A percentile compares a stretch with the other conserved stretches of the same genome.
Conservation (phyloP, 495 filamentous ascomycete species). For the Xylaria intraflava region DNA sequence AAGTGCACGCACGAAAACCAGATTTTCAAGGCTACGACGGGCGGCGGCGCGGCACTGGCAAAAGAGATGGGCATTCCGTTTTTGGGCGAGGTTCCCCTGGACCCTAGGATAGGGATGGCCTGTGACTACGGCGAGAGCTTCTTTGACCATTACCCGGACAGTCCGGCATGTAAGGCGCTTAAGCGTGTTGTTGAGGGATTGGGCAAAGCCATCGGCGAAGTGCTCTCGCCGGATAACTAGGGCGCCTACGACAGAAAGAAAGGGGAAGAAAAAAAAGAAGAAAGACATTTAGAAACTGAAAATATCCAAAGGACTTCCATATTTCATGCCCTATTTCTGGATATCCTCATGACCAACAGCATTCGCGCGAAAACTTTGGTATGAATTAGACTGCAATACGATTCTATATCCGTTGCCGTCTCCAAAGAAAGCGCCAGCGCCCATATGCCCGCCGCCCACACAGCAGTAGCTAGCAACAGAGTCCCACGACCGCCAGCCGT, state of each 20-base stretch:
- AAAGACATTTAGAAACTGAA: neutral
- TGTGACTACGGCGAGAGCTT: constrained; percentile 98
- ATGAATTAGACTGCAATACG: neutral
- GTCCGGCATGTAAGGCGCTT: constrained; percentile 74
- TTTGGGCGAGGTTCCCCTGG: constrained; percentile 84
- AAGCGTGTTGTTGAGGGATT: constrained; percentile 67
- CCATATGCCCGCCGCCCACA: neutral
- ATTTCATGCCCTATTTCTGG: neutral
- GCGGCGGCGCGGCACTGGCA: constrained; percentile 72
- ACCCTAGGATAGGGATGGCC: constrained; percentile 90
- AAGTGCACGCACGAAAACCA: constrained; percentile 74
- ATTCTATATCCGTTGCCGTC: neutral
- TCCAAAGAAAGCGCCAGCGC: neutral
- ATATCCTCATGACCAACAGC: neutral
- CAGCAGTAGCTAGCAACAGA: neutral
- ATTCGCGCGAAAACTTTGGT: neutral
- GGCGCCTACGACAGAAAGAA: no score
- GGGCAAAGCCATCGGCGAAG: constrained; percentile 55
- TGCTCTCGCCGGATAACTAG: constrained; percentile 35
- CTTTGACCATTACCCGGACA: constrained; percentile 87
- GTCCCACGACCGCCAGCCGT: neutral
- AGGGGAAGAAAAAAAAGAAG: neutral
- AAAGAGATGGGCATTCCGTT: constrained; percentile 82
- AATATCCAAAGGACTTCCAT: neutral
- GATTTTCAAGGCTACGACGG: constrained; percentile 89